These are phyloP conservation scores for Mycoemilia scoparia DNA, from an alignment of 192 early-diverging fungal species.

Conservation along the genomic window DNA sequence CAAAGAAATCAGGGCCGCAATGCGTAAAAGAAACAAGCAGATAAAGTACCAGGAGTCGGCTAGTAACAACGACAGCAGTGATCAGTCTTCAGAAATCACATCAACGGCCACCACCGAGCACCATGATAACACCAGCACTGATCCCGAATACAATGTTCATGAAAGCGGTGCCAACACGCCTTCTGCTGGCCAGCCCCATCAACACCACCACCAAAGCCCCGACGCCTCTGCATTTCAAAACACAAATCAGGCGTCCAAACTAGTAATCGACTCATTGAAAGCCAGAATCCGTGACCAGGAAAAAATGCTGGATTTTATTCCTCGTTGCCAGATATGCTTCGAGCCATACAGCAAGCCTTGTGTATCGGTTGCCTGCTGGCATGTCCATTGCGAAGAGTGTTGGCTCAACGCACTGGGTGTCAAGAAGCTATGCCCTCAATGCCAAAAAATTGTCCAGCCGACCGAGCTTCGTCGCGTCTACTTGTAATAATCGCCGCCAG, in stretches of 20 bases:
- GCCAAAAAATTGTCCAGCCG: slow-evolving; percentile 68
- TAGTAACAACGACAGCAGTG: no score
- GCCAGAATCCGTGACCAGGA: slow-evolving; percentile 47
- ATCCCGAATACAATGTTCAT: no score
- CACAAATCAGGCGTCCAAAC: slow-evolving; percentile 24
- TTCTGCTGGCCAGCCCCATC: no score
- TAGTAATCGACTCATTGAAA: slow-evolving; percentile 68
- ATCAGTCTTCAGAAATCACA: no score
- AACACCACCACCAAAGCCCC: neutral
- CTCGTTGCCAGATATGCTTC: slow-evolving; percentile 63
- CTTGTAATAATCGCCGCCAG: no score
- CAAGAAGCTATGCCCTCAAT: slow-evolving; percentile 83
- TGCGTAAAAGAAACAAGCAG: no score
- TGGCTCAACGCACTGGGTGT: slow-evolving; percentile 69
- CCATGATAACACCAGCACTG: no score
- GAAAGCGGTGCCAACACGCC: no score
- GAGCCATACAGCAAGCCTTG: slow-evolving; percentile 53
- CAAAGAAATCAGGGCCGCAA: slow-evolving; percentile 38
- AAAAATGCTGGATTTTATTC: slow-evolving; percentile 22
- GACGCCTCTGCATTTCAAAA: slow-evolving; percentile 1
- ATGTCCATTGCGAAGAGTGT: slow-evolving; percentile 78
- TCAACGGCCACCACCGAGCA: no score
- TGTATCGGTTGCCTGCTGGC: slow-evolving; percentile 72
- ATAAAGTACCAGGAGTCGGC: no score
- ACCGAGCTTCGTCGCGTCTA: slow-evolving; percentile 65